Percentiles rank a stretch among this genome's conserved stretches.
phyloP scores from a whole-genome alignment of 2,329 filamentous ascomycete genomes.

The Teratosphaeria nubilosa region DNA sequence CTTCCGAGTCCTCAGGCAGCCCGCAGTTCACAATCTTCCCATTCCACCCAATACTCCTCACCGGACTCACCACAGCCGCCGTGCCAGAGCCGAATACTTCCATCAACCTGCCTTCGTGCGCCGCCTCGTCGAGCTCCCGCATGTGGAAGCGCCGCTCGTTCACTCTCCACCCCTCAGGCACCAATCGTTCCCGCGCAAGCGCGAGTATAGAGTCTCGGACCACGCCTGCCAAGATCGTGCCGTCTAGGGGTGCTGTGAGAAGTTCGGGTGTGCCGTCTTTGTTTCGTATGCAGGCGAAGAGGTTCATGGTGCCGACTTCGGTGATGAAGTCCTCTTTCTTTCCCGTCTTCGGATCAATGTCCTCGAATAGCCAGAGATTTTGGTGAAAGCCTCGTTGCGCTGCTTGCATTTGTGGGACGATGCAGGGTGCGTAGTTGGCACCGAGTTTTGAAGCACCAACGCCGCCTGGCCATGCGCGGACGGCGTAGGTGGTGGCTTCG shows the following conservation, averaged over 20 bases:
- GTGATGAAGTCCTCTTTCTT: conserved; percentile 74
- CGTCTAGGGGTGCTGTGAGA: conserved; percentile 88
- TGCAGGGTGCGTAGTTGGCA: conserved; percentile 98
- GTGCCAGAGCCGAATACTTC: conserved; percentile 94
- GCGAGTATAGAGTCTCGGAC: conserved; percentile 84
- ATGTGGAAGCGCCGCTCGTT: conserved; percentile 88
- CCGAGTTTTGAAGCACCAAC: conserved; percentile 98
- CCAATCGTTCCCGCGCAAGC: conserved; percentile 74
- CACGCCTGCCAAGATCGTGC: conserved; percentile 91
- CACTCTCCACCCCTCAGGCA: conserved; percentile 78
- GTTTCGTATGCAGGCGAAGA: conserved; percentile 79
- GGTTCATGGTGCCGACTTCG: conserved; percentile 98
- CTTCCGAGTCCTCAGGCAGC: conserved; percentile 69
- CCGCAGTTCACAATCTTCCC: conserved; percentile 66
- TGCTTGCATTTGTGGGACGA: conserved; percentile 89
- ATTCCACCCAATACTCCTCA: conserved; percentile 82
- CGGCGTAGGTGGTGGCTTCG: conserved; percentile 88
- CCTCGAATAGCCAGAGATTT: conserved; percentile 94
- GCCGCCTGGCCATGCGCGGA: conserved; percentile 89
- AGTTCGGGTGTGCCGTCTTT: conserved; percentile 88
- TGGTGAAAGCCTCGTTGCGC: conserved; percentile 90
- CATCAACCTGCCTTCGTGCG: conserved; percentile 72
- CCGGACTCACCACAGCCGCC: conserved; percentile 84
- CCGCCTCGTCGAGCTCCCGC: conserved; percentile 70
- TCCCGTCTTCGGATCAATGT: conserved; percentile 32